Base-by-base conservation (phyloP, 169 alveolate species). In the Plasmodium fragile region DNA sequence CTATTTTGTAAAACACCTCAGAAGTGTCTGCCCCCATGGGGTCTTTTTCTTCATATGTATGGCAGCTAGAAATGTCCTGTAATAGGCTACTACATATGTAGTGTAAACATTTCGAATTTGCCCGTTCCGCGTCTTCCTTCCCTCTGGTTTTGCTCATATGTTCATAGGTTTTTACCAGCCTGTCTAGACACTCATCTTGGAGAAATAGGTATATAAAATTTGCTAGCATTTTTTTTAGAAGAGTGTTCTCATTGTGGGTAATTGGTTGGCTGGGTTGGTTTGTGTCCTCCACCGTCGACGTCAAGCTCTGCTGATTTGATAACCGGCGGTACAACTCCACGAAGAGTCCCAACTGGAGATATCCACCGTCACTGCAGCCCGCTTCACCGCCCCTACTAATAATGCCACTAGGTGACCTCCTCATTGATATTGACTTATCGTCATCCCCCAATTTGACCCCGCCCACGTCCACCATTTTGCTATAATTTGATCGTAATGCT, bases 151-250 rank as follows among this genome's bases (percentile, higher is more conserved):
- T 18, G 6, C n/a, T 84, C 36, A 52, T 73, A 73, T 84, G 72
- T 32, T 84, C 93, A 53, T 73, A 84, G 59, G 30, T 53, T 18
- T 53, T 52, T 52, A 84, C 28, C 75, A 84, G 69, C 36, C 41
- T 34, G 59, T 84, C 80, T 10, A 84, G 30, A 11, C 83, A 49
- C 30, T 84, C 93, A 73, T 84, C 85, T 34, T 49, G 85, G 43
- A 84, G 18, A 73, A 84, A 84, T 84, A 73, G 28, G 39, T 73
- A 32, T 25, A 84, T 52, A 55, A 72, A 84, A 36, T 82, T 30
- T 71, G 52, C 59, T 5, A 84, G 69, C 36, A 84, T 25, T 36
- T 73, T 84, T 32, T 84, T 55, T 39, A 84, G 25, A 18, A 84
- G 53, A 6, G 52, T 10, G 13, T 84, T 73, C 55, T 72, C 93